Conservation (phyloP, 768 basidiomycete species). For the Pleurotus tuber-regium region DNA sequence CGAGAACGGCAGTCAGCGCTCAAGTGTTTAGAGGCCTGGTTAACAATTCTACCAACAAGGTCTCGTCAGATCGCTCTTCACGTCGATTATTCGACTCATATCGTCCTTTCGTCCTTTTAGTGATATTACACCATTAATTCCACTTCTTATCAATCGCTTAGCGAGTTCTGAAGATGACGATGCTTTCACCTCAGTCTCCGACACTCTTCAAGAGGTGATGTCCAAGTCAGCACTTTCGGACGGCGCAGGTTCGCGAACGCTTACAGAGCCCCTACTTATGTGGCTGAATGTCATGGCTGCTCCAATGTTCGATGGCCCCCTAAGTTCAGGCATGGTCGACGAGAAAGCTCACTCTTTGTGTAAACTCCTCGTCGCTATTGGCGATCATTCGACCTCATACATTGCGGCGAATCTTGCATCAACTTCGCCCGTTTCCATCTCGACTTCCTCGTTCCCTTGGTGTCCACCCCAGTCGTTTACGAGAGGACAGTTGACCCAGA, state of each 20-base stretch:
- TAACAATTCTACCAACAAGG: constrained; percentile 66
- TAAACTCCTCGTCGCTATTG: constrained; percentile 76
- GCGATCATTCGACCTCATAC: constrained; percentile 84
- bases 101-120: constrained; percentile 37
- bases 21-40: constrained; percentile 83
- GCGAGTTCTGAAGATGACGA: constrained; percentile 32
- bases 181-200: constrained; percentile 61
- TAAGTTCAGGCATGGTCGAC: constrained; percentile 41
- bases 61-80: too few species aligned
- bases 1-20: constrained; percentile 67
- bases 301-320: constrained; percentile 35
- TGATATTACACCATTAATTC: constrained; percentile 68
- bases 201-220: constrained; percentile 76
- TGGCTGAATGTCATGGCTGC: constrained; percentile 67
- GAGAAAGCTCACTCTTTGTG: constrained; percentile 70
- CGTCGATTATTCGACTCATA: too few species aligned
- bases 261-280: constrained; percentile 84
- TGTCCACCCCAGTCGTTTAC: constrained; percentile 28
- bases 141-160: constrained; percentile 62
- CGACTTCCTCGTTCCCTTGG: constrained; percentile 6
- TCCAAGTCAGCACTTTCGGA: constrained; percentile 70
- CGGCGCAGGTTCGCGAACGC: constrained; percentile 63
- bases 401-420: constrained; percentile 68
- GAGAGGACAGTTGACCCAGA: constrained; percentile 57
- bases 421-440: constrained; percentile 30